A percentile compares a stretch with the other conserved stretches of the same genome.
These are phyloP conservation scores for Limnomonas spitsbergensis DNA, from an alignment of 139 green algal species.

Conservation along the genomic window DNA sequence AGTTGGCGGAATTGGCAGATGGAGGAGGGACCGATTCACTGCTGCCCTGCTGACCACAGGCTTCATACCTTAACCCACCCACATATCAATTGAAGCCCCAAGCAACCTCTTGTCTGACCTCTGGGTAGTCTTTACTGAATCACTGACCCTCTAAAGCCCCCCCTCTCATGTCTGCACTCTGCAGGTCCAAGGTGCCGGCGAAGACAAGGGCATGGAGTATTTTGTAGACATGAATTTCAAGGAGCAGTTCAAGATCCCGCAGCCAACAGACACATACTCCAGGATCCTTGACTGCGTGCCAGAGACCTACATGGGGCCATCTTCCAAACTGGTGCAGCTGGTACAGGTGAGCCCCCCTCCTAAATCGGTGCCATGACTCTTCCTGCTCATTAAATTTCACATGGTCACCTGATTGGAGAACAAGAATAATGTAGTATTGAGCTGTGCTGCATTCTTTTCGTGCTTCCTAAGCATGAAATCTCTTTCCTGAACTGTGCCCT, in stretches of 20 bases:
- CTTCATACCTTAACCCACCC: no score
- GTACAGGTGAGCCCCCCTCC: slow-evolving; percentile 16
- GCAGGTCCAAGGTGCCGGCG: not conserved
- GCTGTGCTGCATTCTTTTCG: not conserved
- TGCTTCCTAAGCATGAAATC: not conserved
- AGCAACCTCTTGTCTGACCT: no score
- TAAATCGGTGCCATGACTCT: not conserved
- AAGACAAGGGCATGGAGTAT: slow-evolving; percentile 25
- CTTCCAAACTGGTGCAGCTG: slow-evolving; percentile 12
- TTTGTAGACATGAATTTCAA: slow-evolving; percentile 38
- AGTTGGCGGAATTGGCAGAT: no score
- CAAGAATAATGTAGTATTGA: not conserved
- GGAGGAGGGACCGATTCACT: no score
- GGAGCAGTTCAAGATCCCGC: slow-evolving; percentile 34
- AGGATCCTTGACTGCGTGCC: slow-evolving; percentile 20
- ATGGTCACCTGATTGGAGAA: not conserved
- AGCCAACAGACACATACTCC: slow-evolving; percentile 26
- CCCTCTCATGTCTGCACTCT: not conserved
- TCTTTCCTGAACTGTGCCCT: not conserved
- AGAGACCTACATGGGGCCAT: slow-evolving; percentile 25
- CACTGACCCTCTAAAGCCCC: not conserved
- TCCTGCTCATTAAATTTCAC: not conserved
- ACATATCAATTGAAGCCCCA: no score
- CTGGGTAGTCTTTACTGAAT: no score
- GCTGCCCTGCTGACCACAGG: no score